Evolutionary conservation across 768 basidiomycete species (phyloP).

Genomic region (Suillus ampliporus): DNA sequence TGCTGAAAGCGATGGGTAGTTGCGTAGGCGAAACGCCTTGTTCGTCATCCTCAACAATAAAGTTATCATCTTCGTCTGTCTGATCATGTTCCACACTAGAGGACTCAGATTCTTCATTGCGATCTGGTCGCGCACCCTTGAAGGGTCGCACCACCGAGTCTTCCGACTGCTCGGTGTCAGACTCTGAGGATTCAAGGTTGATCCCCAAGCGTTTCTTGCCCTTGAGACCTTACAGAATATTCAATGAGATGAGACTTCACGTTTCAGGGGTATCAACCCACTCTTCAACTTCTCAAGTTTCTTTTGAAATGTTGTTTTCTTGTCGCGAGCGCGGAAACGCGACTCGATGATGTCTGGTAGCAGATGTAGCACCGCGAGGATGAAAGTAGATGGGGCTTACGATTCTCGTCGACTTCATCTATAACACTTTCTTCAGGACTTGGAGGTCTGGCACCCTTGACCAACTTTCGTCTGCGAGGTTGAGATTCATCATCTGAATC

Average conservation of each 20-base stretch:
- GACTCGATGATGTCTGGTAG: conserved; percentile 62
- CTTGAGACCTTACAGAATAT: conserved; percentile 25
- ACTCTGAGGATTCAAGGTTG: conserved; percentile 35
- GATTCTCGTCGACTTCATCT: conserved; percentile 59
- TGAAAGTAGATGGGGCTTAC: conserved; percentile 43
- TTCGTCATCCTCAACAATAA: conserved; percentile 72
- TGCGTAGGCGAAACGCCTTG: conserved; percentile 42
- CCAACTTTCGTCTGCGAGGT: conserved; percentile 46
- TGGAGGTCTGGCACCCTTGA: conserved; percentile 49
- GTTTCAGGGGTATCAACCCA: conserved; percentile 30
- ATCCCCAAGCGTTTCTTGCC: conserved; percentile 51
- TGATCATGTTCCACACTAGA: conserved; percentile 42
- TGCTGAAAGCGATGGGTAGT: conserved; percentile 82
- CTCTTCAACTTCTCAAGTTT: conserved; percentile 72
- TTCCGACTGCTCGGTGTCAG: conserved; percentile 39
- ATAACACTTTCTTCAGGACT: conserved; percentile 50
- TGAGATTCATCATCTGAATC: conserved; percentile 44
- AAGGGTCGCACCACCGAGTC: conserved; percentile 41
- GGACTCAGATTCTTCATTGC: conserved; percentile 41
- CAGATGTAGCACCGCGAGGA: conserved; percentile 4
- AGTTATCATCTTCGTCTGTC: conserved; percentile 37
- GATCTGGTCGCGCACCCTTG: conserved; percentile 51
- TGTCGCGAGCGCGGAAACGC: conserved; percentile 66
- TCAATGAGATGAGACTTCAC: conserved; percentile 11
- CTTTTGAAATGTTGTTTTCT: conserved; percentile 62